Evolutionary conservation across 306 rosid species (phyloP), one percentile per base, ranked within the genome.

Genomic region (Mimosa bimucronata): DNA sequence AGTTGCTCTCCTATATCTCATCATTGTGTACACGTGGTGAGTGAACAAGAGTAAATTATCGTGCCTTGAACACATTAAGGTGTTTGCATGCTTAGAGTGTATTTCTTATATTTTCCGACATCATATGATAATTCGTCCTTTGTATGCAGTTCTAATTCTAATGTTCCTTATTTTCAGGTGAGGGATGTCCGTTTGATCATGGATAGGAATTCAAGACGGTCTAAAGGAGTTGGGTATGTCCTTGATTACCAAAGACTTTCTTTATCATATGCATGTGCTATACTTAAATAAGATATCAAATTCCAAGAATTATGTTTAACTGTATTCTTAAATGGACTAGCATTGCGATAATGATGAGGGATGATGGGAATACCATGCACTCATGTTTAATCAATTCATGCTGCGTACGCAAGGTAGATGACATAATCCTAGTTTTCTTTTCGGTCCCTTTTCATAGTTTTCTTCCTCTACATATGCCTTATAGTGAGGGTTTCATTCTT

Each of bases 141-240:
- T 67, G 18, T 66, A 50, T 28, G 19, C 21, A n/a, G 19, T 74
- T 82, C 84, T 76, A 62, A 73, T 40, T 82, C 86, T 76, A 55
- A 68, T 31, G 52, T 71, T 62, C 40, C 38, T 30, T 6, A 73
- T 68, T 85, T 87, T 85, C 88, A 96, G 99, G 98, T 96, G 81
- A 93, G 99, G 82, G 99, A 96, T 88, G 99, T 96, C 18, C 95
- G 99, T 72, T 88, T 96, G 86, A 96, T 96, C 86, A 93, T 93
- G 99, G 99, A 96, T 89, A 88, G 99, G 92, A 93, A 93, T 82
- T 93, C 99, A 69, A 96, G 98, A 85, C 90, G 99, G 60, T 96
- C 99, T 50, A 96, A 96, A 85, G 99, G 99, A 88, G 99, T 95
- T 89, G 99, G 99, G 99, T 95, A 93, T 88, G 98, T 79, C 76